Evolutionary conservation across 768 basidiomycete genomes (phyloP), one percentile per base, ranked within the genome.

Genomic region (Tricholoma flavovirens): DNA sequence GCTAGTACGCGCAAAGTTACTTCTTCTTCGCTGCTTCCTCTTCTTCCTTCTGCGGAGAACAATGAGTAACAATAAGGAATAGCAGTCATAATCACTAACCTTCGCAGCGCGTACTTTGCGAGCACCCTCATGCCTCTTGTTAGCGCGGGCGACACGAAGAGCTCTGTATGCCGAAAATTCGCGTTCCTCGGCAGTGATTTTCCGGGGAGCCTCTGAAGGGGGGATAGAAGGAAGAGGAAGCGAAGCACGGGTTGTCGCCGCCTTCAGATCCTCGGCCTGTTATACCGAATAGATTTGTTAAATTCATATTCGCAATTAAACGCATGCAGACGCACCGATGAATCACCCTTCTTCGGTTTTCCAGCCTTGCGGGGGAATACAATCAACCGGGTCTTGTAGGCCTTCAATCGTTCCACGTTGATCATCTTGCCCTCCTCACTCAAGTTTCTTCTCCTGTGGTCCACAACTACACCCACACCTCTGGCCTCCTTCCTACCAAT

Each of bases 321-420:
- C 29, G 42, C 19, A 35, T 58, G 59, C 35, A 58, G 35, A 79
- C 92, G 62, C 68, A 94, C 93, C 57, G 86, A 83, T 49, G 93
- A 89, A 74, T 98, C 95, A 56, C 91, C 92, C 82, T 90, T 88
- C 85, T 97, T 98, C 69, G 90, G 86, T 79, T 98, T 98, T 73
- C 84, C 81, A 61, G 90, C 82, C 76, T 97, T 95, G 74, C 90
- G 87, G 71, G 97, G 95, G 89, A 97, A 98, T 75, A 99, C 88
- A 64, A 98, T 88, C 69, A 99, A 77, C 65, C 88, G 86, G 56
- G 80, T 75, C 80, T 93, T 93, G 88, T 98, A 98, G 36, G 88
- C 88, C 75, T 90, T 83, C 73, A 99, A 78, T 67, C 96, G 82
- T 74, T 93, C 92, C 50, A 98, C 90, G 74, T 99, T 99, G 69